Base-by-base conservation (phyloP, 164 flowering plant species). In the Liriodendron chinense region DNA sequence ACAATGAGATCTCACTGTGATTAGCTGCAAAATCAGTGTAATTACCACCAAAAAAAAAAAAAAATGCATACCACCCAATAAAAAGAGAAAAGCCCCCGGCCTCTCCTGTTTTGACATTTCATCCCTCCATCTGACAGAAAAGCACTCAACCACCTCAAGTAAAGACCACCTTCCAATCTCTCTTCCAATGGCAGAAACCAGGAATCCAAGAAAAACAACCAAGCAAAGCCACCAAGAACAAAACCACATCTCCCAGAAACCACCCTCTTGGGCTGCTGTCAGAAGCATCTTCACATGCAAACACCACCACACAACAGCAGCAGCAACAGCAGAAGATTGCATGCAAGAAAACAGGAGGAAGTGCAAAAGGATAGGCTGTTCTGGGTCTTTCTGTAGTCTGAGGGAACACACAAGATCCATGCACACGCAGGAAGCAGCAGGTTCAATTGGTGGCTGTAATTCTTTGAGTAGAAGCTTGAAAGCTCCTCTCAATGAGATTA, bases 311-410 rank as follows among this genome's bases (percentile, higher is more conserved):
- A 48, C 73, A 22, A 78, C 72, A 70, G 34, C 74, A 59, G 43
- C 43, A 34, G 43, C 43, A 34, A 7, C 43, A 34, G 43, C 43
- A 34, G 43, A 34, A 34, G 70, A 66, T 21, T 65, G 74, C 28
- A 50, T 61, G 68, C 83, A 82, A 21, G 84, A 77, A 73, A 73
- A 68, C 18, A 75, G 63, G 75, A 89, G 83, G 75, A 90, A 83
- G 76, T 71, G 82, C 88, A 92, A 87, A 89, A 91, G 86, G 76
- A 79, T 83, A 85, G 87, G 76, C 75, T 93, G 94, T 68, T 89
- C 97, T 18, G 96, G 92, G 1, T 92, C 97, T 59, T 83, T 94
- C 2, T 91, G 98, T 66, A 91, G 71, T 59, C 21, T 56, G 13
- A 77, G 75, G 34, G 75, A 79, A 86, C 88, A 92, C 85, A 90